These are phyloP conservation scores for Guadua angustifolia DNA, from an alignment of 176 grass and related monocot genomes.

Conservation along the genomic window DNA sequence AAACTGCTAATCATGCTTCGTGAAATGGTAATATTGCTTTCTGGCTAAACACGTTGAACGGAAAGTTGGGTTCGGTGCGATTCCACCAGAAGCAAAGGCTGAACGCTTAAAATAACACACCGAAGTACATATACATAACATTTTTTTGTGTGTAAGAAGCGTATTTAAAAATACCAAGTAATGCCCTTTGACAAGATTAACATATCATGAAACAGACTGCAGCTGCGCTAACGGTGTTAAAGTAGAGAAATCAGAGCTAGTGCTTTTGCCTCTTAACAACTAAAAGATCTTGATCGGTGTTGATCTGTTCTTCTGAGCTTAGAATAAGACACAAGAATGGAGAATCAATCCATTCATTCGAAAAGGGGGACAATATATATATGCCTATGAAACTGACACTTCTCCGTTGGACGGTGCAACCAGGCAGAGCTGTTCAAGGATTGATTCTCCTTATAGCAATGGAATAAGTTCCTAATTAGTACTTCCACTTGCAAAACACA, in stretches of 20 bases:
- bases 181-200: constrained; percentile 17
- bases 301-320: constrained; percentile 34
- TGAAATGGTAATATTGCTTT: not conserved
- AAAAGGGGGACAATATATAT: not conserved
- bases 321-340: constrained; percentile 43
- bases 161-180: not conserved
- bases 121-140: not conserved
- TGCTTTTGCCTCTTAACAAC: constrained; percentile 45
- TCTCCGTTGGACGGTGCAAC: constrained; percentile 30
- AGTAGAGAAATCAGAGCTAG: constrained; percentile 14
- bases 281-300: constrained; percentile 44
- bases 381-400: constrained; percentile 10
- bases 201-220: not conserved
- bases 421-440: constrained; percentile 15
- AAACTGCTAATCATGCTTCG: not conserved
- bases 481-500: constrained; percentile 41
- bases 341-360: constrained; percentile 22
- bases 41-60: not conserved
- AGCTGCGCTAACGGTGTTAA: constrained; percentile 33
- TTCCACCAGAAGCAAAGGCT: constrained; percentile 26
- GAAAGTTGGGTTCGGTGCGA: not conserved
- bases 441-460: too few species aligned
- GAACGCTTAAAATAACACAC: not conserved
- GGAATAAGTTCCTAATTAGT: constrained; percentile 49
- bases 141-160: not conserved